These are phyloP conservation scores for Neurospora sp. DNA, from an alignment of 495 filamentous ascomycete species.

Conservation along the genomic window DNA sequence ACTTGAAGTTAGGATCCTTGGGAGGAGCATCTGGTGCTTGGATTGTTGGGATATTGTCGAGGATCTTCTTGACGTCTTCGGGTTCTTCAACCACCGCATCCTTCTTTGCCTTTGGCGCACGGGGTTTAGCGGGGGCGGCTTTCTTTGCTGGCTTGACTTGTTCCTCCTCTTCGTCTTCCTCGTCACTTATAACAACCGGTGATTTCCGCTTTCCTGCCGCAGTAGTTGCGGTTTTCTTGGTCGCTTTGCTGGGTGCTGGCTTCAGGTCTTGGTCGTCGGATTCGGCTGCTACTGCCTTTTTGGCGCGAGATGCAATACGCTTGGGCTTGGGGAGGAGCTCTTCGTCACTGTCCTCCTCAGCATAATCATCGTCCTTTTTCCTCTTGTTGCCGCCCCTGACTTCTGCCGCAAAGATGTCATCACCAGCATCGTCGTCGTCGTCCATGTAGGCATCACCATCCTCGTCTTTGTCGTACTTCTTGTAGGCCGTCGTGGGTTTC, in stretches of 20 bases:
- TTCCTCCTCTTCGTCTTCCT: constrained; percentile 36
- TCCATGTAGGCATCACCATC: constrained; percentile 45
- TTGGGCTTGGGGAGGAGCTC: constrained; percentile 43
- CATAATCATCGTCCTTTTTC: constrained; percentile 63
- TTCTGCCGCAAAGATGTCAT: constrained; percentile 64
- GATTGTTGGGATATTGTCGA: constrained; percentile 76
- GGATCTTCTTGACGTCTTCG: constrained; percentile 69
- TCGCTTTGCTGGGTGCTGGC: constrained; percentile 19
- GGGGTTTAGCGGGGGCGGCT: constrained; percentile 50
- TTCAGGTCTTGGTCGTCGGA: constrained; percentile 32
- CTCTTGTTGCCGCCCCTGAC: constrained; percentile 45
- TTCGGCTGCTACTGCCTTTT: constrained; percentile 30
- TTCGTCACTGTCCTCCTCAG: constrained; percentile 50
- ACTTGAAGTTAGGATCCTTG: constrained; percentile 55
- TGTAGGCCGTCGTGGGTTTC: constrained; percentile 19
- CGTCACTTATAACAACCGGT: constrained; percentile 23
- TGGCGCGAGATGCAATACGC: constrained; percentile 28
- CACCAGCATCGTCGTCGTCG: constrained; percentile 54
- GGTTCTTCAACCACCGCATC: constrained; percentile 42
- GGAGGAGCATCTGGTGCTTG: constrained; percentile 72
- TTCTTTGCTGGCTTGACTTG: constrained; percentile 43
- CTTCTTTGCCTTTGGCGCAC: constrained; percentile 50
- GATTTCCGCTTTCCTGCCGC: constrained; percentile 37
- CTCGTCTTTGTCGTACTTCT: constrained; percentile 21
- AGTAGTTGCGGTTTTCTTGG: constrained; percentile 30